These are phyloP conservation scores for Ceratocystis eucalypticola DNA, from an alignment of 2,329 filamentous ascomycete genomes.

Conservation along the genomic window DNA sequence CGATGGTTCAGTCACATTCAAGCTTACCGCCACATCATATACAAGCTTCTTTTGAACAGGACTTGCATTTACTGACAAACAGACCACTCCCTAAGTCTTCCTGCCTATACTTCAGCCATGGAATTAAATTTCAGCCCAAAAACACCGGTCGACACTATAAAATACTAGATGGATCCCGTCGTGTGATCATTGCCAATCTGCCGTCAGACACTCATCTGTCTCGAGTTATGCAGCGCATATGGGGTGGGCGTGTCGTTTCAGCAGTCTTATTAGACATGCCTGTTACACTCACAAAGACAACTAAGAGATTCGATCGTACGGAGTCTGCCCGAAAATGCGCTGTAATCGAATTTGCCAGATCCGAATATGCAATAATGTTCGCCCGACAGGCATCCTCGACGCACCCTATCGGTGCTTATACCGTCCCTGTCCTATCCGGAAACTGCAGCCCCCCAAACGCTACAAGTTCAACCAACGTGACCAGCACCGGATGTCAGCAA, in stretches of 20 bases:
- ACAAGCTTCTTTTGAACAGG: not conserved
- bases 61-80: not conserved
- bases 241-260: conserved; percentile 16
- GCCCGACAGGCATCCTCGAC: not conserved
- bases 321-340: not conserved
- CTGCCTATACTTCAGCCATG: not conserved
- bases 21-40: too few relatives aligned
- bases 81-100: not conserved
- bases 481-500: not conserved
- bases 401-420: conserved; percentile 5
- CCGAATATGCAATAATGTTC: conserved; percentile 4
- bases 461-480: too few relatives aligned
- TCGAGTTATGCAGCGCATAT: conserved; percentile 10
- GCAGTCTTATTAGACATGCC: conserved; percentile 1
- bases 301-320: not conserved
- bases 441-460: not conserved
- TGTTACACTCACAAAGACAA: not conserved
- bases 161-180: conserved; percentile 20
- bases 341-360: conserved; percentile 15
- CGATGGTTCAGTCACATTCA: not conserved
- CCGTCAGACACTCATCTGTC: conserved; percentile 19
- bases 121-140: not conserved
- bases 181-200: conserved; percentile 23
- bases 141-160: not conserved
- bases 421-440: not conserved